Evolutionary conservation across 2,329 filamentous ascomycete species (phyloP).

Genomic region (Trichoderma lentiforme): DNA sequence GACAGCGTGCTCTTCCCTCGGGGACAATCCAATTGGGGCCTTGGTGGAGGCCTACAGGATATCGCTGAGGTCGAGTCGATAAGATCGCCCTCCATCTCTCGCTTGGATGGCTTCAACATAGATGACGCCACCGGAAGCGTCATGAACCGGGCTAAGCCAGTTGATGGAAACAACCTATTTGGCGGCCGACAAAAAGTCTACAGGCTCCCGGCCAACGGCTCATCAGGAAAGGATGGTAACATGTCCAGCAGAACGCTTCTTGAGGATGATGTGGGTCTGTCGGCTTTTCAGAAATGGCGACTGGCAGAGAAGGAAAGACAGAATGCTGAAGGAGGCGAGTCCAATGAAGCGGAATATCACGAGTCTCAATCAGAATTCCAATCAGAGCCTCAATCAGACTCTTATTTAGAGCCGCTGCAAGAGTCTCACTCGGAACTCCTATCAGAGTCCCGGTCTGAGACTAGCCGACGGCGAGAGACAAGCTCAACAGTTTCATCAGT

Average conservation of each 20-base stretch:
- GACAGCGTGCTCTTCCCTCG: slow-evolving; percentile 87
- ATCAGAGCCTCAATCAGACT: slow-evolving; percentile 51
- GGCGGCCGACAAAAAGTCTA: slow-evolving; percentile 95
- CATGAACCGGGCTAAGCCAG: slow-evolving; percentile 79
- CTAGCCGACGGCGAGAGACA: slow-evolving; percentile 75
- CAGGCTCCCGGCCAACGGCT: slow-evolving; percentile 63
- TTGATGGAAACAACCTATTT: slow-evolving; percentile 89
- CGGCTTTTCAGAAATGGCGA: slow-evolving; percentile 76
- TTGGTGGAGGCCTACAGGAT: slow-evolving; percentile 61
- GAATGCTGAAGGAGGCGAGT: slow-evolving; percentile 37
- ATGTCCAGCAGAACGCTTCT: slow-evolving; percentile 73
- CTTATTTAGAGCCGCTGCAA: slow-evolving; percentile 29
- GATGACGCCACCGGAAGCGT: slow-evolving; percentile 75
- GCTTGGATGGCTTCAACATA: slow-evolving; percentile 62
- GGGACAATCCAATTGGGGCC: slow-evolving; percentile 71
- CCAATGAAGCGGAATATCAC: slow-evolving; percentile 32
- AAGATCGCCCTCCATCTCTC: slow-evolving; percentile 56
- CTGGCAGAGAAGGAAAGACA: slow-evolving; percentile 57
- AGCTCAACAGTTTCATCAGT: slow-evolving; percentile 77
- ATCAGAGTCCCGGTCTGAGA: slow-evolving; percentile 55
- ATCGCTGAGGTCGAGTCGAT: slow-evolving; percentile 91
- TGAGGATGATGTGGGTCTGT: slow-evolving; percentile 80
- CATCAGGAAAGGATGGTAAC: slow-evolving; percentile 42
- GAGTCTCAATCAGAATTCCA: slow-evolving; percentile 29
- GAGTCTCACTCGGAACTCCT: background rate